Evolutionary conservation across 306 rosid species (phyloP).

Genomic region (Gleditsia sinensis): DNA sequence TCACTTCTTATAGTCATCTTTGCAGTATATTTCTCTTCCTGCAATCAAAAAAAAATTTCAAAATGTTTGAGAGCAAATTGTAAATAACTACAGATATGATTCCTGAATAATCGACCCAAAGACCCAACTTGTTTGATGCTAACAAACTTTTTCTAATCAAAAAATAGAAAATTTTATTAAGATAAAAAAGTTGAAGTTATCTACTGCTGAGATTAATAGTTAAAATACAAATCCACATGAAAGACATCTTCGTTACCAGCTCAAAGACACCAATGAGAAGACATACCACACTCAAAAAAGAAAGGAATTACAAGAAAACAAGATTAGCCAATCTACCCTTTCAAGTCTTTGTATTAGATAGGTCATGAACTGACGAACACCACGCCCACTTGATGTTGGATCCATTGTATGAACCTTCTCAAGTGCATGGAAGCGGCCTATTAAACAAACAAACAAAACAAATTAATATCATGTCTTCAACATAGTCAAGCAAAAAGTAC

Average conservation of each 20-base stretch:
- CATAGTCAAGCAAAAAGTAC: constrained; percentile 10
- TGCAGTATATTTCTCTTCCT: constrained; percentile 68
- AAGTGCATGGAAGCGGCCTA: constrained; percentile 97
- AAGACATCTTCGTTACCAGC: background rate
- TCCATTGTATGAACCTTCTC: constrained; percentile 86
- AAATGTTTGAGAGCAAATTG: constrained; percentile 2
- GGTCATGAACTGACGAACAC: constrained; percentile 97
- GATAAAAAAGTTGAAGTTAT: background rate
- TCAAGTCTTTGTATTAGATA: constrained; percentile 80
- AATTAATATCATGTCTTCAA: background rate
- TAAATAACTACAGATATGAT: background rate
- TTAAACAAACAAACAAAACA: constrained; percentile 35
- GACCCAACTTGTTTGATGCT: background rate
- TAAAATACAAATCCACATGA: constrained; percentile 26
- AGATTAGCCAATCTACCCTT: constrained; percentile 50
- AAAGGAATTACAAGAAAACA: constrained; percentile 22
- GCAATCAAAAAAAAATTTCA: constrained; percentile 34
- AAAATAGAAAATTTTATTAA: background rate
- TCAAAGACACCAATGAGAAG: constrained; percentile 9
- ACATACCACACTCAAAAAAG: constrained; percentile 21
- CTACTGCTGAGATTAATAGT: background rate
- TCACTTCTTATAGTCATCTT: constrained; percentile 43
- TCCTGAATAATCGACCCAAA: background rate
- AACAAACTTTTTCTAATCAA: background rate
- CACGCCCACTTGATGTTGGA: constrained; percentile 82